Conservation (phyloP, 2,329 filamentous ascomycete species). For the Trichoderma atrobrunneum region DNA sequence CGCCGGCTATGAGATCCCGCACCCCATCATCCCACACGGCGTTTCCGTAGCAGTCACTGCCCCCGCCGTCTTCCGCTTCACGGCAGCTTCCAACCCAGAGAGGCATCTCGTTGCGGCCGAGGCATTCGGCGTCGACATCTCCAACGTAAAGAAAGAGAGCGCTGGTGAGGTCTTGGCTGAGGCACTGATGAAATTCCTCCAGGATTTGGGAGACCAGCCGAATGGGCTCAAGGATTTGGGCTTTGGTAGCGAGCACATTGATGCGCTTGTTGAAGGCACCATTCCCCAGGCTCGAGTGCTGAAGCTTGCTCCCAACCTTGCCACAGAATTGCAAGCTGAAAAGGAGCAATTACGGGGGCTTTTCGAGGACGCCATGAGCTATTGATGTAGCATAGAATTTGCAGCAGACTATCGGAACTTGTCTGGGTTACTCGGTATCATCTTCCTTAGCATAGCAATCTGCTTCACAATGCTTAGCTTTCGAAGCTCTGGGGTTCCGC, state of each 20-base stretch:
- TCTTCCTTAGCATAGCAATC: constrained; percentile 62
- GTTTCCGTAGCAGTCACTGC: constrained; percentile 93
- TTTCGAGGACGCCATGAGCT: constrained; percentile 60
- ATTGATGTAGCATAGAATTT: constrained; percentile 25
- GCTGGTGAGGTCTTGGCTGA: constrained; percentile 87
- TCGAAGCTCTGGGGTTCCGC: constrained; percentile 60
- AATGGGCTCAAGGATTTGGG: constrained; percentile 79
- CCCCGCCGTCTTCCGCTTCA: constrained; percentile 92
- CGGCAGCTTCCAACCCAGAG: constrained; percentile 84
- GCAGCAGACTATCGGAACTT: constrained; percentile 40
- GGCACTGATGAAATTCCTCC: constrained; percentile 76
- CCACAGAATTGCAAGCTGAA: constrained; percentile 65
- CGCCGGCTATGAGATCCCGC: constrained; percentile 73
- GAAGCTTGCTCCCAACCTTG: constrained; percentile 83
- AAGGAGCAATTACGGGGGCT: constrained; percentile 67
- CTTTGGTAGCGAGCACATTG: constrained; percentile 72
- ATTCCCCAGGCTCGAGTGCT: constrained; percentile 88
- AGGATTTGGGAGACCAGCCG: constrained; percentile 85
- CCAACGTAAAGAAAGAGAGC: constrained; percentile 81
- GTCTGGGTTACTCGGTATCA: constrained; percentile 63
- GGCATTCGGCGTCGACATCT: constrained; percentile 85
- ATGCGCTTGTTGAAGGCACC: constrained; percentile 86
- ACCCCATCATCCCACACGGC: constrained; percentile 88
- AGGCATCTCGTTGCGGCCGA: constrained; percentile 87
- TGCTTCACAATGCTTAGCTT: constrained; percentile 64